Evolutionary conservation across 169 alveolate species (phyloP).

Genomic region (Cryptosporidium meleagridis): DNA sequence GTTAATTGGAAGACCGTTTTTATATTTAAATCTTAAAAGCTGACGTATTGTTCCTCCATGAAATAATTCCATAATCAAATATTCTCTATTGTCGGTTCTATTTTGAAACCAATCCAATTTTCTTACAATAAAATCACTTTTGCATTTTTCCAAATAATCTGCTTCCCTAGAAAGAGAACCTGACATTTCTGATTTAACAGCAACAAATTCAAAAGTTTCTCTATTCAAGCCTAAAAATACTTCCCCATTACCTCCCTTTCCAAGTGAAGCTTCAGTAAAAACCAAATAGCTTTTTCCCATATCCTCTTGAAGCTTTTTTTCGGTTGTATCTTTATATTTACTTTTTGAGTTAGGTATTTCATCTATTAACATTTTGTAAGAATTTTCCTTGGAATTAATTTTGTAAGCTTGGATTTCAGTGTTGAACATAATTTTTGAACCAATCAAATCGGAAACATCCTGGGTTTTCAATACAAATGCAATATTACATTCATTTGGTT

Average conservation of each 20-base stretch:
- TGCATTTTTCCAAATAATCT: slow-evolving; percentile 66
- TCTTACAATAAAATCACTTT: slow-evolving; percentile 53
- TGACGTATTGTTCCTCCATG: slow-evolving; percentile 75
- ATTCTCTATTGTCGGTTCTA: slow-evolving; percentile 63
- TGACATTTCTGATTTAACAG: slow-evolving; percentile 65
- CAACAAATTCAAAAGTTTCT: slow-evolving; percentile 71
- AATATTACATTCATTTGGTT: slow-evolving; percentile 70
- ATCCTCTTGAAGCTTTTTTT: not conserved
- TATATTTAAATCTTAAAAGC: slow-evolving; percentile 56
- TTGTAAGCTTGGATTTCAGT: slow-evolving; percentile 35
- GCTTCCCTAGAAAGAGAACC: slow-evolving; percentile 72
- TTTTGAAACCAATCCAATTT: slow-evolving; percentile 71
- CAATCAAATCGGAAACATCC: slow-evolving; percentile 49
- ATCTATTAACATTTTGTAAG: not conserved
- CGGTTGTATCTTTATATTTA: not conserved
- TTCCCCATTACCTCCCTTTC: slow-evolving; percentile 74
- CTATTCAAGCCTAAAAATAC: slow-evolving; percentile 61
- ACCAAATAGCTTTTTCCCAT: slow-evolving; percentile 45
- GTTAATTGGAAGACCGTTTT: slow-evolving; percentile 69
- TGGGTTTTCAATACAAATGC: slow-evolving; percentile 67
- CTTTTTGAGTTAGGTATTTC: not conserved
- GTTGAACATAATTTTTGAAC: slow-evolving; percentile 16
- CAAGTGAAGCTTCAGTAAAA: slow-evolving; percentile 68
- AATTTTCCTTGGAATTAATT: slow-evolving; percentile 30
- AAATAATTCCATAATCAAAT: slow-evolving; percentile 60